These are phyloP conservation scores for Bodo saltans DNA, from an alignment of 78 protist species.

Conservation along the genomic window DNA sequence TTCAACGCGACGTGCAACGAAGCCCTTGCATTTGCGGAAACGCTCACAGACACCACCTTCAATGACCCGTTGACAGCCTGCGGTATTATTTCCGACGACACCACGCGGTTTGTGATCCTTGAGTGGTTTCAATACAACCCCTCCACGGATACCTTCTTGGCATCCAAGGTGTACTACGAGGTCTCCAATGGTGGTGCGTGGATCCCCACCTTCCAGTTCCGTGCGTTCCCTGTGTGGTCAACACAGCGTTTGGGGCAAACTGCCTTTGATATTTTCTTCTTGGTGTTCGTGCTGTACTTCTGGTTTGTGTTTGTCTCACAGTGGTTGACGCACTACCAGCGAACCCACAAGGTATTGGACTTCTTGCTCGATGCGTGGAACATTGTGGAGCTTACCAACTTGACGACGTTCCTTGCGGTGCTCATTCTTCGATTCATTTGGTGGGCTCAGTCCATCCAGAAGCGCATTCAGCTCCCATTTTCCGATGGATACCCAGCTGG, in stretches of 20 bases:
- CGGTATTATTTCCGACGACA: background rate
- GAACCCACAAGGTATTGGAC: background rate
- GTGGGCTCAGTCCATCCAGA: background rate
- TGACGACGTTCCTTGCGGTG: conserved; percentile 14
- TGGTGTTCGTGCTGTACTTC: conserved; percentile 17
- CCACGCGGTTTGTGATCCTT: background rate
- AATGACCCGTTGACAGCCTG: too few relatives aligned
- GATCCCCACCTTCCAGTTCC: background rate
- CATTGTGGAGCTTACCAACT: conserved; percentile 3
- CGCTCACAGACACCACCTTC: background rate
- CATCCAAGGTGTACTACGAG: background rate
- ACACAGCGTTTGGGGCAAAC: background rate
- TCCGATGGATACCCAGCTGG: background rate
- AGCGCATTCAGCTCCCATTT: background rate
- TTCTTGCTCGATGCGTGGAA: conserved; percentile 25
- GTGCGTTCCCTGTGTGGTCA: conserved; percentile 16
- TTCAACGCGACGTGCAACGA: background rate
- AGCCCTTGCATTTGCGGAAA: background rate
- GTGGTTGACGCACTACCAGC: conserved; percentile 1
- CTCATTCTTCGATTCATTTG: conserved; percentile 11
- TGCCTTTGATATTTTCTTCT: conserved; percentile 23
- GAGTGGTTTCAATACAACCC: conserved; percentile 3
- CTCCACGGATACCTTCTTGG: background rate
- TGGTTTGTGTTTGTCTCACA: background rate
- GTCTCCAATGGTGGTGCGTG: background rate